Conservation (phyloP, 2,329 filamentous ascomycete genomes). For the Cadophora malorum region DNA sequence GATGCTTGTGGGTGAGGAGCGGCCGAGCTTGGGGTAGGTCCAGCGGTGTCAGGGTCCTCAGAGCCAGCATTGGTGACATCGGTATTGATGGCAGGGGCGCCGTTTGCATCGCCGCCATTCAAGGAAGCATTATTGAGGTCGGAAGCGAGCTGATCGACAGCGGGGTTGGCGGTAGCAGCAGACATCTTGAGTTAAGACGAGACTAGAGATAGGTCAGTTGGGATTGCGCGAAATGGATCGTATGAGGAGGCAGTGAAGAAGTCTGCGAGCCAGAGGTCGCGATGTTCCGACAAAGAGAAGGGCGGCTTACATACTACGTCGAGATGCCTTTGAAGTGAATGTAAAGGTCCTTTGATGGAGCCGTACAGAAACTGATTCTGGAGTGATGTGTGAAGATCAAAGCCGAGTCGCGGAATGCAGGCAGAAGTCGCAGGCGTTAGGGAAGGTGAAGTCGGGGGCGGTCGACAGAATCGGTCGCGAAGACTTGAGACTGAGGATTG, state of each 20-base stretch:
- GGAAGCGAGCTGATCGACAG: slow-evolving; percentile 81
- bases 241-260: background rate
- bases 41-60: slow-evolving; percentile 68
- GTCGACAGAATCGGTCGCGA: slow-evolving; percentile 42
- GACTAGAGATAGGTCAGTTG: slow-evolving; percentile 33
- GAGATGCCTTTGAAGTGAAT: slow-evolving; percentile 36
- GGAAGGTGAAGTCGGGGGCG: slow-evolving; percentile 38
- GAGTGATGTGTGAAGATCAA: slow-evolving; percentile 36
- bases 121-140: slow-evolving; percentile 77
- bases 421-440: slow-evolving; percentile 29
- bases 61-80: slow-evolving; percentile 63
- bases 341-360: slow-evolving; percentile 30
- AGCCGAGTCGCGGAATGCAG: slow-evolving; percentile 31
- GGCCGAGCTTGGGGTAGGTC: slow-evolving; percentile 73
- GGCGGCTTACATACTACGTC: slow-evolving; percentile 36
- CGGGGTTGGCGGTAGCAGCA: slow-evolving; percentile 61
- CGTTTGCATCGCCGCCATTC: slow-evolving; percentile 70
- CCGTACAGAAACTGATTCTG: slow-evolving; percentile 36
- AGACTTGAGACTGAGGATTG: slow-evolving; percentile 23
- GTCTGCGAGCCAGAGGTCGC: slow-evolving; percentile 19
- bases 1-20: slow-evolving; percentile 87
- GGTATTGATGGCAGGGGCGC: slow-evolving; percentile 76
- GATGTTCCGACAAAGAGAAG: slow-evolving; percentile 24
- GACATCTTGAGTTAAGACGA: slow-evolving; percentile 59
- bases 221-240: slow-evolving; percentile 10